These are phyloP conservation scores for Sarcodon aspratus DNA, from an alignment of 768 basidiomycete species.

Conservation along the genomic window DNA sequence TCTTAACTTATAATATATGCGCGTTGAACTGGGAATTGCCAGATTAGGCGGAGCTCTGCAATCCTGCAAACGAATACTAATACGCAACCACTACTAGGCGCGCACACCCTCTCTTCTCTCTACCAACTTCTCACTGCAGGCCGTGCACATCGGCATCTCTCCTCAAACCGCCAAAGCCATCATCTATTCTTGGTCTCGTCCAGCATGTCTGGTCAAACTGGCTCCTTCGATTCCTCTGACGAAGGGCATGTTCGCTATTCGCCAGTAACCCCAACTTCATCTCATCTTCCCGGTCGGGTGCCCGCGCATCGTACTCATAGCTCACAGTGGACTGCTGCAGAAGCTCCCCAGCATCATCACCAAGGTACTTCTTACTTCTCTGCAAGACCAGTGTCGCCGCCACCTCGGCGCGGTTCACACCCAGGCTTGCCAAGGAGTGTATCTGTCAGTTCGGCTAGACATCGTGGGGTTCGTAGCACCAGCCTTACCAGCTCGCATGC, in stretches of 20 bases:
- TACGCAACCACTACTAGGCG: too few species aligned
- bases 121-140: not conserved
- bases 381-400: conserved; percentile 31
- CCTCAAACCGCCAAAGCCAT: too few species aligned
- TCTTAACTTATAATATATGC: not conserved
- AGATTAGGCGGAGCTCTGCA: not conserved
- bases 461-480: conserved; percentile 40
- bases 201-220: not conserved
- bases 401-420: conserved; percentile 27
- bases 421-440: conserved; percentile 34
- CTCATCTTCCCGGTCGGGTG: not conserved
- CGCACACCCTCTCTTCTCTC: not conserved
- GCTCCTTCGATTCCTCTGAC: not conserved
- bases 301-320: conserved; percentile 24
- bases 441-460: conserved; percentile 38
- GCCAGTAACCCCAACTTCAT: not conserved
- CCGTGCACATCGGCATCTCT: too few species aligned
- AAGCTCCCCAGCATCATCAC: conserved; percentile 54
- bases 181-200: too few species aligned
- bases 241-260: not conserved
- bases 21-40: not conserved
- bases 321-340: conserved; percentile 46
- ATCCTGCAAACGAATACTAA: too few species aligned
- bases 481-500: conserved; percentile 51
- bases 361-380: conserved; percentile 60